Evolutionary conservation across 176 grass and related monocot species (phyloP), one percentile per base, ranked within the genome.

Genomic region (Zoysia pacifica): DNA sequence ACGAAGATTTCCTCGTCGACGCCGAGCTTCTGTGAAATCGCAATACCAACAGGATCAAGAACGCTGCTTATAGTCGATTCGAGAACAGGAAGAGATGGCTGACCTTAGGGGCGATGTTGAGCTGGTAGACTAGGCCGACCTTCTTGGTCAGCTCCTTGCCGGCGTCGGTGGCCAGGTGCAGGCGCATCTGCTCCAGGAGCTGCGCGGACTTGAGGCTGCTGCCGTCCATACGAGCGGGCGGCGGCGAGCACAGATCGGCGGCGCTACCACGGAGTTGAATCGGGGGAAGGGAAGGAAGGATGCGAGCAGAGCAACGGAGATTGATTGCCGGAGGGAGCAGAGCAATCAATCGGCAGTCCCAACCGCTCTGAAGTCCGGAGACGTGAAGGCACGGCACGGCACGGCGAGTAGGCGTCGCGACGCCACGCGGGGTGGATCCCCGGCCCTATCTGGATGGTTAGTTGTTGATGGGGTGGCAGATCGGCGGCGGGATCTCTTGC

Each of bases 1-100:
- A 94, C 91, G 70, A 90, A 97, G 81, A 94, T 77, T 86, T 94
- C 95, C 87, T 97, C 91, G 69, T 97, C 87, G 9, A 91, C 68
- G 48, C 90, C 88, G 86, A 94, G 55, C 86, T 89, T 97, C 90
- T 97, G 83, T 40, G 5, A 83, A 58, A 28, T 20, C 76, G 36
- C 8, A 35, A 14, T 58, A 65, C 38, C 12, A 19, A 38, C 38
- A 47, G 39, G 2, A 18, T 35, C 51, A 62, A 16, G 9, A 67
- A 38, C 8, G 59, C 9, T 36, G 35, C 13, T 47, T 55, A 69
- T 28, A 28, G 28, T 28, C 28, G 28, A 28, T 28, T 28, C 28
- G 28, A 28, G 28, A 28, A 28, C 28, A 28, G 28, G 28, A 28
- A 19, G 14, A 13, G 75, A 38, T 13, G 39, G 2, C 18, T 54